A percentile compares a stretch with the other conserved stretches of the same genome.
Evolutionary conservation across 768 basidiomycete species (phyloP).

Genomic region (Lentinula raphanica): DNA sequence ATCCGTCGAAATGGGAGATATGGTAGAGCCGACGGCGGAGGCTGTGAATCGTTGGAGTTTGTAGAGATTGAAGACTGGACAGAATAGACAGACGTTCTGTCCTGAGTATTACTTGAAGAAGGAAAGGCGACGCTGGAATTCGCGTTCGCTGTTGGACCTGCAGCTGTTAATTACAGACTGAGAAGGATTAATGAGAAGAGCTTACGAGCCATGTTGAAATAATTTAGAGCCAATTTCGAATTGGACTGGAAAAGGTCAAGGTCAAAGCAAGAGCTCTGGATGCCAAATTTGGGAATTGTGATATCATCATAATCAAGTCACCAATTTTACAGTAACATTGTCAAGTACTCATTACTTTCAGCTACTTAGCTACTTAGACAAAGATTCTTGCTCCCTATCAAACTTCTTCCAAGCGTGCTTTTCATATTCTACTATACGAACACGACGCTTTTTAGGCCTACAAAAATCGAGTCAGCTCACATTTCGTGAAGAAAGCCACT

Average conservation of each 20-base stretch:
- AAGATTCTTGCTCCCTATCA: slow-evolving; percentile 23
- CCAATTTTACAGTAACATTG: background rate
- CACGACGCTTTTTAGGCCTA: slow-evolving; percentile 50
- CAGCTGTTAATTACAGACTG: background rate
- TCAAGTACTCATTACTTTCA: background rate
- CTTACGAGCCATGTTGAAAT: slow-evolving; percentile 1
- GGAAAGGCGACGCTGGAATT: slow-evolving; percentile 24
- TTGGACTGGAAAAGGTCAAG: background rate
- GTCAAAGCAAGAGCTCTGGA: background rate
- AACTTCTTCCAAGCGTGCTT: slow-evolving; percentile 80
- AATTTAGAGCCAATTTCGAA: background rate
- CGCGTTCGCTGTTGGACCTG: background rate
- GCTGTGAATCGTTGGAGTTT: slow-evolving; percentile 11
- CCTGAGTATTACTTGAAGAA: slow-evolving; percentile 17
- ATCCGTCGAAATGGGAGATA: slow-evolving; percentile 62
- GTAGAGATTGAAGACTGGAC: slow-evolving; percentile 8
- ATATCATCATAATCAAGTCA: background rate
- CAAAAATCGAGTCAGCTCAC: slow-evolving; percentile 18
- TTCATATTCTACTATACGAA: slow-evolving; percentile 60
- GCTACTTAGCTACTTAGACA: background rate
- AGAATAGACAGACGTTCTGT: slow-evolving; percentile 6
- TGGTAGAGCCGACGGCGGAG: slow-evolving; percentile 34
- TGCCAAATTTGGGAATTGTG: background rate
- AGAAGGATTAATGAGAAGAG: background rate
- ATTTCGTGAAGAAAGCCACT: slow-evolving; percentile 33